Evolutionary conservation across 2,329 filamentous ascomycete genomes (phyloP), one percentile per base, ranked within the genome.

Genomic region (Exophiala alcalophila): DNA sequence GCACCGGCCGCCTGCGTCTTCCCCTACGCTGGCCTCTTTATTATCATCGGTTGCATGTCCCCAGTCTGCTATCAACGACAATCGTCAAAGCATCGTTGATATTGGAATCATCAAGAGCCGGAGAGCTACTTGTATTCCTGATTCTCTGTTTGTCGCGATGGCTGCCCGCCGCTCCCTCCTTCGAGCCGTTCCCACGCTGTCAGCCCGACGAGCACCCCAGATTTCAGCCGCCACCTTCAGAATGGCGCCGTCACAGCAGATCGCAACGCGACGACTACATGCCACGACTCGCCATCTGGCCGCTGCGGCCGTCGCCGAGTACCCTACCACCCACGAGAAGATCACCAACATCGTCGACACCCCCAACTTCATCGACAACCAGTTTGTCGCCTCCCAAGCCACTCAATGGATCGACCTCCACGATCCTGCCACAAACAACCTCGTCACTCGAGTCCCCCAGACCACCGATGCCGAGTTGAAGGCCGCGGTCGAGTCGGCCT

Each of bases 381-480:
- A 78, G 50, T 81, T 82, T 59, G 66, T 77, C 11, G 50, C 72
- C 4, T 82, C 79, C 5, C 67, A 76, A 52, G 71, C 79, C 6
- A 67, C 72, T 1, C 69, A 73, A 60, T 83, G 79, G 79, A 80
- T 83, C 57, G 77, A 82, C 44, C 66, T 83, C 40, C 66, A 80
- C 57, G 79, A 83, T 54, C 79, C 79, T 2, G 78, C 80, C 9
- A 83, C 79, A 50, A 83, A 82, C 68, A 80, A 81, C 56, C 67
- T 83, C 49, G 77, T 83, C 37, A 83, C 79, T 23, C 73, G 78
- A 27, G 78, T 83, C 8, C 79, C 79, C 11, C 78, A 83, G 61
- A 77, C 73, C 59, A 83, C 79, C n/a, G 73, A 80, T 63, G 77
- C 68, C 55, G 79, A 83, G 65, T 68, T 83, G 47, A 69, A 70